phyloP scores from a whole-genome alignment of 2,329 filamentous ascomycete species.

The Amauroascus verrucosus region DNA sequence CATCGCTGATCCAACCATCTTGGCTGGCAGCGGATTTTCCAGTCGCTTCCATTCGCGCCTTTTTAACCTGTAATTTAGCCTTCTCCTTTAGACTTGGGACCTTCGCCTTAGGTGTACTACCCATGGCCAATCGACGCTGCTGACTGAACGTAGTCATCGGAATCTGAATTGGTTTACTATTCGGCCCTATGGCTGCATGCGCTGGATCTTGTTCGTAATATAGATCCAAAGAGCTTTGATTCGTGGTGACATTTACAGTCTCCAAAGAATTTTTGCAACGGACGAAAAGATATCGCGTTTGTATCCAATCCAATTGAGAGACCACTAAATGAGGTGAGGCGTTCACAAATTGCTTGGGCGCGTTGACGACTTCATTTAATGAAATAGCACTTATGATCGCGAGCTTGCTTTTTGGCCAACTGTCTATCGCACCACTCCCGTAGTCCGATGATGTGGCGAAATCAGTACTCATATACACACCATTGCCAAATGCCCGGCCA shows the following conservation, averaged over 20 bases:
- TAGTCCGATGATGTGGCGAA: slow-evolving; percentile 51
- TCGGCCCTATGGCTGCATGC: slow-evolving; percentile 34
- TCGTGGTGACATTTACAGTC: neutral
- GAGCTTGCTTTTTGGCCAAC: slow-evolving; percentile 60
- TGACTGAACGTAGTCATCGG: slow-evolving; percentile 44
- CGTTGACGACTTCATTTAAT: slow-evolving; percentile 78
- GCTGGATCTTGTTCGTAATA: slow-evolving; percentile 32
- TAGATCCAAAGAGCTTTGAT: neutral
- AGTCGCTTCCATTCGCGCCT: neutral
- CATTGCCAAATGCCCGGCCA: slow-evolving; percentile 65
- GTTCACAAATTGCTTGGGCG: slow-evolving; percentile 50
- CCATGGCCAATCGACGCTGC: slow-evolving; percentile 27
- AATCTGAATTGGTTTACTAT: slow-evolving; percentile 36
- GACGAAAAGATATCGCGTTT: slow-evolving; percentile 75
- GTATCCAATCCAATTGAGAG: slow-evolving; percentile 70
- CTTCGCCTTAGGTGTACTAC: slow-evolving; percentile 16
- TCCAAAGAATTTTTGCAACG: slow-evolving; percentile 19
- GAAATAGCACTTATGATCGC: slow-evolving; percentile 53
- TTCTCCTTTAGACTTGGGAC: neutral
- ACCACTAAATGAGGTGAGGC: slow-evolving; percentile 58
- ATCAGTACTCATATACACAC: slow-evolving; percentile 65
- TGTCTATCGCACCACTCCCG: slow-evolving; percentile 12
- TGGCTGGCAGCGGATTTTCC: neutral
- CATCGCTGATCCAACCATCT: slow-evolving; percentile 30
- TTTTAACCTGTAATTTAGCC: neutral